Base-by-base conservation (phyloP, 139 green algal genomes). In the Eudorina sp. region DNA sequence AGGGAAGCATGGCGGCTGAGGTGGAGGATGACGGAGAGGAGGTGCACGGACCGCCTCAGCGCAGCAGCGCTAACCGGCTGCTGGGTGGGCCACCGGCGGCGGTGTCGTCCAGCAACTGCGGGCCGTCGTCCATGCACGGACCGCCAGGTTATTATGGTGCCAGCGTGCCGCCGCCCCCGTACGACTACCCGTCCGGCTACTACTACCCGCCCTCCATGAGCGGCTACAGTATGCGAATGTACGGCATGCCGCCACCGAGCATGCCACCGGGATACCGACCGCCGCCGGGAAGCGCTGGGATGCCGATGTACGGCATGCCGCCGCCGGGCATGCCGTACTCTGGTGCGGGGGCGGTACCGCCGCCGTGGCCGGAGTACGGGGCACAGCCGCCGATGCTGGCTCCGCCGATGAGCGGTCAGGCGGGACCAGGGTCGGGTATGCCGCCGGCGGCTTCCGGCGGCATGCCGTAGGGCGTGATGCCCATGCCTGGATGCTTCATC, bases 1-100 rank as follows among this genome's bases (percentile, higher is more conserved):
- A 87, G 1, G 64, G 64, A 45, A 87, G 81, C 45, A 68, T 87
- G 62, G 64, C 64, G 21, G 81, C 62, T 4, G 64, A 78, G n/a
- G 81, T 36, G 60, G 80, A 86, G 64, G 81, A 87, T 29, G 55
- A 75, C 0, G 81, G 81, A 4, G 81, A 87, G 81, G 81, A 87
- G 81, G 81, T 87, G 23, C 81, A 87, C 46, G 81, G 81, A 4
- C 81, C 81, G n/a, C 79, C 60, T 27, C 60, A 77, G 40, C 60
- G 79, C 18, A 31, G 43, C 79, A 64, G 60, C 31, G 11, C 45
- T 4, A 40, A 8, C 40, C 25, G 21, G 7, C 41, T 40, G 40
- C 11, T 53, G 40, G 70, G 66, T 45, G n/a, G n/a, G n/a, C 66
- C 36, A 34, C 38, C 66, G 34, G 38, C 66, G 14, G 38, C 38